Percentiles rank a stretch among this genome's conserved stretches.
These are phyloP conservation scores for Epithele typhae DNA, from an alignment of 768 basidiomycete species.

Conservation along the genomic window DNA sequence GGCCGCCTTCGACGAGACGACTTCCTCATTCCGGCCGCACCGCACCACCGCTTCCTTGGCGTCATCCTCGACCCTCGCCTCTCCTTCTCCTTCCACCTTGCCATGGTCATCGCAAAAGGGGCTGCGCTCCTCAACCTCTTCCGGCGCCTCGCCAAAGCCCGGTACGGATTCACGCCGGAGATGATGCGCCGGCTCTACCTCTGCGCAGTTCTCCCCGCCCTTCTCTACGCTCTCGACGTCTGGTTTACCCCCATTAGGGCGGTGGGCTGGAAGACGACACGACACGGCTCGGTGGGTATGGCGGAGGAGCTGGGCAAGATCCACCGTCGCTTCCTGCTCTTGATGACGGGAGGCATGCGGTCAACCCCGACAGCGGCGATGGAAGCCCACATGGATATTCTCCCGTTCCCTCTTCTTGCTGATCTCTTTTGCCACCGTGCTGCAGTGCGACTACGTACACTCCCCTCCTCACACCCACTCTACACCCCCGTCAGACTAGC, in stretches of 20 bases:
- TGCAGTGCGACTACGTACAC: conserved; percentile 13
- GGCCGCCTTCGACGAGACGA: neutral
- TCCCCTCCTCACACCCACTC: conserved; percentile 19
- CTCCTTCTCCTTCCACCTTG: conserved; percentile 19
- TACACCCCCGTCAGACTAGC: neutral
- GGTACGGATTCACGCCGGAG: conserved; percentile 15
- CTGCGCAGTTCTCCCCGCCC: conserved; percentile 20
- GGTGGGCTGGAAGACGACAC: neutral
- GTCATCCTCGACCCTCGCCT: conserved; percentile 28
- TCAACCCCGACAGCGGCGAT: conserved; percentile 21
- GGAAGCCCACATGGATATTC: conserved; percentile 16
- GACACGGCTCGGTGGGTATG: neutral
- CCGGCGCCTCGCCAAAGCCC: conserved; percentile 15
- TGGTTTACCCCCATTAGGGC: neutral
- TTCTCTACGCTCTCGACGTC: conserved; percentile 23
- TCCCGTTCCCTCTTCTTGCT: conserved; percentile 15
- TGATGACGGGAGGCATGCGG: conserved; percentile 21
- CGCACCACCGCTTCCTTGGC: conserved; percentile 26
- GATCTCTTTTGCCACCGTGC: conserved; percentile 12
- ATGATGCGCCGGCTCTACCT: conserved; percentile 23
- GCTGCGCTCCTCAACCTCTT: conserved; percentile 14
- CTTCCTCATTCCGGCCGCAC: conserved; percentile 15
- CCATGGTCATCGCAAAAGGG: conserved; percentile 18
- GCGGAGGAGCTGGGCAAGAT: conserved; percentile 12
- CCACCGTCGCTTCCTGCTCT: conserved; percentile 17